Base-by-base conservation (phyloP, 2,329 filamentous ascomycete species). In the Fusarium incarnatum region DNA sequence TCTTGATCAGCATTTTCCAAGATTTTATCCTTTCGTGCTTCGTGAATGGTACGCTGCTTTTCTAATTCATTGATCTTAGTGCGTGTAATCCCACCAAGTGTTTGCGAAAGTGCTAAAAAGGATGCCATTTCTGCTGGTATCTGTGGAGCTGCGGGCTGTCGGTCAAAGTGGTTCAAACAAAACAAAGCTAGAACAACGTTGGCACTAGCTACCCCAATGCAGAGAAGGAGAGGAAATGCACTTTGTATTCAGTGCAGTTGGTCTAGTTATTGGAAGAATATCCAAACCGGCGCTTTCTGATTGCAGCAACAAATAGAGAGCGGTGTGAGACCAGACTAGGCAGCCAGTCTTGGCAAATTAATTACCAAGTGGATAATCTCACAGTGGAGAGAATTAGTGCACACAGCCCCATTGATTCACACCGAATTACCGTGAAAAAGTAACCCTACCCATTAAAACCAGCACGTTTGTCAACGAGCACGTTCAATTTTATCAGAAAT, bases 181-280 rank as follows among this genome's bases (percentile, higher is more conserved):
- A 10, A 34, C 8, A 18, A 8, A 34, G 2, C 1, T 34, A 6
- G 16, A 23, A 15, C 8, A 34, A 18, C 15, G 8, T 34, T 37
- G 16, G 16, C 0, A 37, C 16, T 37, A 37, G 34, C 34, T 37
- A 6, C 5, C 1, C 9, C 2, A 23, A 44, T 23, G 6, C 8
- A 3, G 0, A 5, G 12, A 18, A 12, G 2, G 12, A 15, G n/a
- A 16, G 16, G 1, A 6, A 30, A 30, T n/a, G 2, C 0, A 22
- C 18, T 20, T 25, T 6, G 12, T 18, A 23, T 9, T 2, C 1
- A 9, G 18, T 20, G 7, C 2, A 40, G 1, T 9, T 7, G 3
- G 2, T 13, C 20, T 6, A 13, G 10, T 9, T 34, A 4, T 25
- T 4, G 6, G 5, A 34, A 34, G 8, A 34, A 34, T 18, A 0